These are phyloP conservation scores for Peronosclerospora sorghi DNA, from an alignment of 352 stramenopile genomes.

Conservation along the genomic window DNA sequence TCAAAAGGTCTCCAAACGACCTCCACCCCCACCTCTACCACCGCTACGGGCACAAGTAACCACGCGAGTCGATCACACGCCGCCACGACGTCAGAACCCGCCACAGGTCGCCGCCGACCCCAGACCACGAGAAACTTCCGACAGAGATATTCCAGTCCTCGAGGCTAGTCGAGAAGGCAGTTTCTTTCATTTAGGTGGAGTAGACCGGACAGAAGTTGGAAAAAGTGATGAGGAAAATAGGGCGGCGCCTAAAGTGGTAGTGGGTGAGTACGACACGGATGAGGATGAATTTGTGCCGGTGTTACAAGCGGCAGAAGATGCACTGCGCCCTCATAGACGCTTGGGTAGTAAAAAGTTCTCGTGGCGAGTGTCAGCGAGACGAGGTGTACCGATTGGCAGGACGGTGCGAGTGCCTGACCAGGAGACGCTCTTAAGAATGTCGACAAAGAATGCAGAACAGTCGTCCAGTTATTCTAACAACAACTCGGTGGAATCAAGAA, in stretches of 20 bases:
- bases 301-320: conserved; percentile 57
- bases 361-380: conserved; percentile 25
- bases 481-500: conserved; percentile 28
- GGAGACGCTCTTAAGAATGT: conserved; percentile 43
- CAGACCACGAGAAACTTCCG: conserved; percentile 8
- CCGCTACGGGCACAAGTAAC: conserved; percentile 9
- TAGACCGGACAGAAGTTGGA: conserved; percentile 18
- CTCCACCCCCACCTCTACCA: conserved; percentile 10
- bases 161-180: conserved; percentile 30
- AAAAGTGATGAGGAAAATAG: conserved; percentile 24
- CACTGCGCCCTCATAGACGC: conserved; percentile 19
- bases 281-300: conserved; percentile 55
- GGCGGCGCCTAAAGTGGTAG: conserved; percentile 21
- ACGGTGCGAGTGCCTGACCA: conserved; percentile 28
- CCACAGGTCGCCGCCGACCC: neutral
- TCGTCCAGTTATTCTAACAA: conserved; percentile 25
- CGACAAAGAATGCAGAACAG: conserved; percentile 24
- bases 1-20: conserved; percentile 8
- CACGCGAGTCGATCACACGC: conserved; percentile 1
- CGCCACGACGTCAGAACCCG: conserved; percentile 2
- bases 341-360: conserved; percentile 42
- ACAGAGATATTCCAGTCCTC: conserved; percentile 64
- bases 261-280: conserved; percentile 26
- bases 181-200: conserved; percentile 31
- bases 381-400: conserved; percentile 13